Percentiles rank a stretch among this genome's conserved stretches.
Conservation (phyloP, 2,329 filamentous ascomycete genomes). For the Paraphaeosphaeria sporulosa region DNA sequence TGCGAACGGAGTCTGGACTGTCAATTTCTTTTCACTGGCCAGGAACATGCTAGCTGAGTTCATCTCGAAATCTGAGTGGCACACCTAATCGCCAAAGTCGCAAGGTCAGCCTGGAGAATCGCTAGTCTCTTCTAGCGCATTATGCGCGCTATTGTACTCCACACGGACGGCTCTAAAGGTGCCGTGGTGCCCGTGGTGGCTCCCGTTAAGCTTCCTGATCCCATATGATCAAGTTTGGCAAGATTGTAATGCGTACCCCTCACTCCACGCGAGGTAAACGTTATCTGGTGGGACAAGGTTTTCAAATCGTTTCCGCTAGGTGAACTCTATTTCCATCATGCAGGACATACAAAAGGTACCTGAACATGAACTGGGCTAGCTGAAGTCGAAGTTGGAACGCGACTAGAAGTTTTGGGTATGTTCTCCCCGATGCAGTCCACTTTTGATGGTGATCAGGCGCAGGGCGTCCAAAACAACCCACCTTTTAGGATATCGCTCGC, state of each 20-base stretch:
- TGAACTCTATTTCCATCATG: slow-evolving; percentile 7
- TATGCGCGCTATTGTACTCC: slow-evolving; percentile 13
- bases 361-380: slow-evolving; percentile 11
- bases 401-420: slow-evolving; percentile 18
- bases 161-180: slow-evolving; percentile 6
- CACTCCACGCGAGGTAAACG: slow-evolving; percentile 5
- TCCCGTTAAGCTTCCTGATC: slow-evolving; percentile 3
- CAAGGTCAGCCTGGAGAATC: background rate
- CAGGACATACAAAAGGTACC: slow-evolving; percentile 2
- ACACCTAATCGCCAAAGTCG: background rate
- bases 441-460: background rate
- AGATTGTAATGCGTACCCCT: slow-evolving; percentile 8
- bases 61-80: background rate
- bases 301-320: slow-evolving; percentile 10
- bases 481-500: background rate
- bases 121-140: slow-evolving; percentile 12
- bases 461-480: background rate
- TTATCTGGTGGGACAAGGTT: background rate
- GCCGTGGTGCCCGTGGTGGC: slow-evolving; percentile 2
- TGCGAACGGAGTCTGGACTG: slow-evolving; percentile 1
- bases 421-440: slow-evolving; percentile 3
- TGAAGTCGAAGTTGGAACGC: slow-evolving; percentile 11
- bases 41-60: background rate
- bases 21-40: background rate
- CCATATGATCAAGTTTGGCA: background rate